Conservation (phyloP, 495 filamentous ascomycete genomes). For the Saxophila tyrrhenica region DNA sequence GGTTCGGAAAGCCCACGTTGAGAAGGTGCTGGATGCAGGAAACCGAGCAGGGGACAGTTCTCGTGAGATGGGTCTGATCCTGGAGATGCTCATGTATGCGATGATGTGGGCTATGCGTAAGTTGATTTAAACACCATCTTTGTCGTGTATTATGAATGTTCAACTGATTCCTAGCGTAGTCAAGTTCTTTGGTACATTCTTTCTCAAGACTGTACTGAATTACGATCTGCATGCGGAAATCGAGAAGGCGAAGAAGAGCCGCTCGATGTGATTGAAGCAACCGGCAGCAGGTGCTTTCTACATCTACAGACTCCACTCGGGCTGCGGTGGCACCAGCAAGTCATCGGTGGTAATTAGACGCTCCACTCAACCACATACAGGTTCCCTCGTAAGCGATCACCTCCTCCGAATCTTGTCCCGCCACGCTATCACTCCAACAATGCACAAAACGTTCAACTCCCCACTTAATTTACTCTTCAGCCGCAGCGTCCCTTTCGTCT, state of each 20-base stretch:
- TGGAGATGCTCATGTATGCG: background rate
- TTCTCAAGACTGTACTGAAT: background rate
- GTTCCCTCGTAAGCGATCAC: background rate
- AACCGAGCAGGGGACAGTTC: background rate
- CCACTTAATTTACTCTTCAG: background rate
- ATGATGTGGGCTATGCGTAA: background rate
- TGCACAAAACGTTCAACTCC: background rate
- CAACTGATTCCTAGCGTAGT: background rate
- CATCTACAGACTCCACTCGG: no score
- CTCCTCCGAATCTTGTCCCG: background rate
- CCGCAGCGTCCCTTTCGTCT: background rate
- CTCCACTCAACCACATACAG: background rate
- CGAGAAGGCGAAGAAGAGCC: background rate
- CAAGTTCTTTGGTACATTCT: constrained; percentile 1
- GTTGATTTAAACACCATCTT: background rate
- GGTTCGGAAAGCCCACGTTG: background rate
- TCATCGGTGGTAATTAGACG: no score
- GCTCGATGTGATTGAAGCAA: background rate
- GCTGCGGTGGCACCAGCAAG: no score
- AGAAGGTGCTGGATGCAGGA: background rate
- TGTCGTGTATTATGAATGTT: background rate
- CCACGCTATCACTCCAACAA: background rate
- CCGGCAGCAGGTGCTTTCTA: no score
- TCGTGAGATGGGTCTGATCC: background rate
- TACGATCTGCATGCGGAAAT: background rate